Conservation (phyloP, 202 grass and related monocot genomes). For the Musa balbisiana region DNA sequence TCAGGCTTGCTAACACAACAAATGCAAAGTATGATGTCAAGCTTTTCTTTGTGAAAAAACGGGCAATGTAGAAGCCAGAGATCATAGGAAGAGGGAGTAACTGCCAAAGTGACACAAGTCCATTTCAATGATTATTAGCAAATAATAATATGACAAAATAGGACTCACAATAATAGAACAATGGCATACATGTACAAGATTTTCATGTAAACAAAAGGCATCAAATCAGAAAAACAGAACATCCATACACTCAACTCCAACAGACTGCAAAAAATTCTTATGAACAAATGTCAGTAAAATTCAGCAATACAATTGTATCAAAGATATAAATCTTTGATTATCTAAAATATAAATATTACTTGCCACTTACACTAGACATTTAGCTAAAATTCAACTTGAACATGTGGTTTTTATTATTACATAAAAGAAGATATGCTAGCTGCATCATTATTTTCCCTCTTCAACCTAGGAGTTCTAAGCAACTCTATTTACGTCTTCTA, state of each 20-base stretch:
- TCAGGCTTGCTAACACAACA: constrained; percentile 79
- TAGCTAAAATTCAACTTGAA: too few species aligned
- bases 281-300: not conserved
- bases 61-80: constrained; percentile 82
- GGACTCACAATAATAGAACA: not conserved
- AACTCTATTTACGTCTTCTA: too few species aligned
- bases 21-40: constrained; percentile 94
- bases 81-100: constrained; percentile 81
- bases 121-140: not conserved
- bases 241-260: not conserved
- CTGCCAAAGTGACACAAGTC: constrained; percentile 30
- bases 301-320: not conserved
- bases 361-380: too few species aligned
- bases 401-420: too few species aligned
- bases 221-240: not conserved
- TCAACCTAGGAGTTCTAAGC: too few species aligned
- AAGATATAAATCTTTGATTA: too few species aligned
- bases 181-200: not conserved
- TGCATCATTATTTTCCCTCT: too few species aligned
- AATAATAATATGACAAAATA: not conserved
- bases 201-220: not conserved
- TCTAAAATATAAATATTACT: too few species aligned
- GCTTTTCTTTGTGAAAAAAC: constrained; percentile 95
- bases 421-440: too few species aligned
- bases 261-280: not conserved